phyloP scores from a whole-genome alignment of 164 flowering plant species.

The Protea cynaroides region DNA sequence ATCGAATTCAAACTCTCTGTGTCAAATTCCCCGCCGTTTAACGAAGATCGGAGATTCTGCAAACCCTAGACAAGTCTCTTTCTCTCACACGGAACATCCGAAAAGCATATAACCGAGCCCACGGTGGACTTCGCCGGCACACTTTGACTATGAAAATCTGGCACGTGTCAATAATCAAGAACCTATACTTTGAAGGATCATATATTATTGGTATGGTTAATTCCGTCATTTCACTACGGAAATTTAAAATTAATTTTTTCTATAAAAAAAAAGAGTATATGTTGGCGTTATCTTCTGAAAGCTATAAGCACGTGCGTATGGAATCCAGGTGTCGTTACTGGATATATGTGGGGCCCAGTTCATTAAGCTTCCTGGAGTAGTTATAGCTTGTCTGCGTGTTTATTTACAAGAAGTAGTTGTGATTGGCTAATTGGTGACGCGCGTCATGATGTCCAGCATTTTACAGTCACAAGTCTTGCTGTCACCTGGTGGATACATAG shows the following conservation, averaged over 20 bases:
- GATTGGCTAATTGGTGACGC: neutral
- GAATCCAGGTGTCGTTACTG: slow-evolving; percentile 1
- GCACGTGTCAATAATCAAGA: neutral
- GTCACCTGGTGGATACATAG: no score
- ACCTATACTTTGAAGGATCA: no score
- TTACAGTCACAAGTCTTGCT: no score
- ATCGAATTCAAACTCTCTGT: neutral
- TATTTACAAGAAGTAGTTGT: neutral
- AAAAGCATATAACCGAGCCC: neutral
- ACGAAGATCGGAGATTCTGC: neutral
- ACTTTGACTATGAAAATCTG: slow-evolving; percentile 6
- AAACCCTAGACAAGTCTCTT: slow-evolving; percentile 6
- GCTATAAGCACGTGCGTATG: neutral
- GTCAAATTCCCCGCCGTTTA: neutral
- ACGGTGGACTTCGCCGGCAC: slow-evolving; percentile 8
- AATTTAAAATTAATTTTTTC: no score
- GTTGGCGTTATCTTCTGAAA: no score
- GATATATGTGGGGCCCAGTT: slow-evolving; percentile 15
- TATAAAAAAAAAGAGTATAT: no score
- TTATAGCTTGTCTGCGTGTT: neutral
- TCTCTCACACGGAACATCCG: neutral
- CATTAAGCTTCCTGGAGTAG: neutral
- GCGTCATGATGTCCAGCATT: no score
- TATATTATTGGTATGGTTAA: no score
- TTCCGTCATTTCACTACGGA: no score